Conservation (phyloP, 768 basidiomycete genomes). For the Boletus speciosus region DNA sequence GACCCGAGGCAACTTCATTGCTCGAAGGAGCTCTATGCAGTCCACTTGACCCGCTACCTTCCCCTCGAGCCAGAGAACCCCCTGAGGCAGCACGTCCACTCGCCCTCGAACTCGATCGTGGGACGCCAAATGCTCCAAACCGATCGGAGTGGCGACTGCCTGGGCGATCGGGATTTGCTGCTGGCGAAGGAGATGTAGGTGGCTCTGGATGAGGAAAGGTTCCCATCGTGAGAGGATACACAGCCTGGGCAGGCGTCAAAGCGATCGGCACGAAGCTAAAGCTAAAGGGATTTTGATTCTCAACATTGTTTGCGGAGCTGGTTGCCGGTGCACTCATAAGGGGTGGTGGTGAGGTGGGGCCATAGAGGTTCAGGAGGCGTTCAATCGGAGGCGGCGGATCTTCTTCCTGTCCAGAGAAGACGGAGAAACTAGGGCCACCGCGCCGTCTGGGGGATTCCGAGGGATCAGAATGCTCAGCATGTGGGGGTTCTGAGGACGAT, state of each 20-base stretch:
- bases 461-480: constrained; percentile 17
- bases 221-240: constrained; percentile 37
- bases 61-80: constrained; percentile 24
- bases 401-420: constrained; percentile 43
- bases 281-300: constrained; percentile 53
- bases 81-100: constrained; percentile 29
- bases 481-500: constrained; percentile 8
- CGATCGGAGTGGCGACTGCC: constrained; percentile 33
- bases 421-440: constrained; percentile 41
- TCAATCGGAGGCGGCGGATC: constrained; percentile 52
- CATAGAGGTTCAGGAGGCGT: constrained; percentile 51
- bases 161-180: constrained; percentile 30
- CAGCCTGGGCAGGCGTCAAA: constrained; percentile 47
- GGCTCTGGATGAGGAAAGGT: constrained; percentile 34
- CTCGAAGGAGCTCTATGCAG: constrained; percentile 38
- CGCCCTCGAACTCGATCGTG: constrained; percentile 39
- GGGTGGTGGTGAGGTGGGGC: constrained; percentile 41
- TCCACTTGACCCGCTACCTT: constrained; percentile 23
- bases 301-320: constrained; percentile 47
- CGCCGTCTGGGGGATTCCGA: constrained; percentile 19
- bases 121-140: constrained; percentile 27
- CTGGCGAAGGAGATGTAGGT: constrained; percentile 34
- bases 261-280: constrained; percentile 52
- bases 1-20: constrained; percentile 43
- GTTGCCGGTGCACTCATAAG: constrained; percentile 35